phyloP scores from a whole-genome alignment of 2,329 filamentous ascomycete species.

The Fusarium secorum region DNA sequence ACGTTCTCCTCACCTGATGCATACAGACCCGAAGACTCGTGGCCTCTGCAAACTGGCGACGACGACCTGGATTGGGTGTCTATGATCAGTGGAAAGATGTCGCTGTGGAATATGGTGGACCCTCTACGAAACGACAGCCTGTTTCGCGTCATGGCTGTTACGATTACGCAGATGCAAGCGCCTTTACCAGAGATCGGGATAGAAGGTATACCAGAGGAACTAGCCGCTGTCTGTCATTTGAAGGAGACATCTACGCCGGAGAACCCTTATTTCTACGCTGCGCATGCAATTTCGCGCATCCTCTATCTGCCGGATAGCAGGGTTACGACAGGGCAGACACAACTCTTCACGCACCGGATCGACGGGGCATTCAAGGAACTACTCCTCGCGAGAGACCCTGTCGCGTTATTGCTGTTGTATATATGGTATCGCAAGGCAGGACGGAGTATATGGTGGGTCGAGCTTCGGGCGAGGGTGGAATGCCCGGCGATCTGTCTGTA shows the following conservation, averaged over 20 bases:
- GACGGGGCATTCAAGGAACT: slow-evolving; percentile 45
- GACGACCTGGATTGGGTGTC: slow-evolving; percentile 48
- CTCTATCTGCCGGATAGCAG: slow-evolving; percentile 41
- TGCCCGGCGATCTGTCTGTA: slow-evolving; percentile 53
- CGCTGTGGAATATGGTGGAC: slow-evolving; percentile 46
- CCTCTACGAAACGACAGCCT: slow-evolving; percentile 49
- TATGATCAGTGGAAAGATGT: slow-evolving; percentile 48
- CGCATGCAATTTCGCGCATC: slow-evolving; percentile 48
- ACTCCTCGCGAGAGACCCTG: slow-evolving; percentile 47
- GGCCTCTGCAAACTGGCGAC: slow-evolving; percentile 43
- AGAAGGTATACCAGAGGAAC: slow-evolving; percentile 34
- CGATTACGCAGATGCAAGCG: slow-evolving; percentile 48
- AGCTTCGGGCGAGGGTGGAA: slow-evolving; percentile 52
- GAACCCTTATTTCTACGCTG: slow-evolving; percentile 51
- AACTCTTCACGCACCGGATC: slow-evolving; percentile 48
- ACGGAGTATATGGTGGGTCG: slow-evolving; percentile 54
- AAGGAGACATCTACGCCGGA: slow-evolving; percentile 44
- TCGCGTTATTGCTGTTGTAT: slow-evolving; percentile 51
- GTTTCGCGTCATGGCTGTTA: slow-evolving; percentile 45
- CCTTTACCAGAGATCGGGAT: slow-evolving; percentile 44
- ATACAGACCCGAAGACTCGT: slow-evolving; percentile 41
- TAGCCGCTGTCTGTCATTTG: slow-evolving; percentile 41
- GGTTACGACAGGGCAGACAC: slow-evolving; percentile 43
- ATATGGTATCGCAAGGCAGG: slow-evolving; percentile 54
- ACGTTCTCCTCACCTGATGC: slow-evolving; percentile 52